Evolutionary conservation across 2,329 filamentous ascomycete genomes (phyloP).

Genomic region (Tolypocladium inflatum): DNA sequence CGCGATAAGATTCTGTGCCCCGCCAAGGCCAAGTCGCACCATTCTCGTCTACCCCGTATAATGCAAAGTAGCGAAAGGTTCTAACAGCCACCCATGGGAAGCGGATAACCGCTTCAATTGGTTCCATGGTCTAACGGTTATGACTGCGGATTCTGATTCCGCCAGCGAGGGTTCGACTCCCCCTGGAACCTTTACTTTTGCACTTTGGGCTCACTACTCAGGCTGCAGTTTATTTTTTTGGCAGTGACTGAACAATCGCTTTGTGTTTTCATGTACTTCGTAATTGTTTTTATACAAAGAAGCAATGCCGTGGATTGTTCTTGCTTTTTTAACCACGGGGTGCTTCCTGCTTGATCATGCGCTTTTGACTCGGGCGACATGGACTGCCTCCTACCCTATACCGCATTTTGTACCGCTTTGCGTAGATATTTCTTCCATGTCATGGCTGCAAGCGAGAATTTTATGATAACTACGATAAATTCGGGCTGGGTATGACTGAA

Average conservation of each 20-base stretch:
- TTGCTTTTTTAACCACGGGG: too few relatives aligned
- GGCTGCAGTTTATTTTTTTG: neutral
- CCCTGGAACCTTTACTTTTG: conserved; percentile 18
- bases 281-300: neutral
- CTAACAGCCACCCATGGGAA: conserved; percentile 11
- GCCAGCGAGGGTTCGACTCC: conserved; percentile 28
- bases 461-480: too few relatives aligned
- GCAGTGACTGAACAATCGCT: neutral
- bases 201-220: neutral
- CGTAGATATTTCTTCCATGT: neutral
- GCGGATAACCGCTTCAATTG: conserved; percentile 13
- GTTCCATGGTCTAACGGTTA: conserved; percentile 27
- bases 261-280: neutral
- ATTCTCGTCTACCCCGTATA: neutral
- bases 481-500: too few relatives aligned
- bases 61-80: neutral
- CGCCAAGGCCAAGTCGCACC: neutral
- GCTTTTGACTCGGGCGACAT: too few relatives aligned
- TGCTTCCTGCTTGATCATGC: too few relatives aligned
- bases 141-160: conserved; percentile 27
- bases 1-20: conserved; percentile 9
- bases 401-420: neutral
- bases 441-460: neutral
- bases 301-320: too few relatives aligned
- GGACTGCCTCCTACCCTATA: neutral